These are phyloP conservation scores for Penicillium crustosum DNA, from an alignment of 2,329 filamentous ascomycete species.

Conservation along the genomic window DNA sequence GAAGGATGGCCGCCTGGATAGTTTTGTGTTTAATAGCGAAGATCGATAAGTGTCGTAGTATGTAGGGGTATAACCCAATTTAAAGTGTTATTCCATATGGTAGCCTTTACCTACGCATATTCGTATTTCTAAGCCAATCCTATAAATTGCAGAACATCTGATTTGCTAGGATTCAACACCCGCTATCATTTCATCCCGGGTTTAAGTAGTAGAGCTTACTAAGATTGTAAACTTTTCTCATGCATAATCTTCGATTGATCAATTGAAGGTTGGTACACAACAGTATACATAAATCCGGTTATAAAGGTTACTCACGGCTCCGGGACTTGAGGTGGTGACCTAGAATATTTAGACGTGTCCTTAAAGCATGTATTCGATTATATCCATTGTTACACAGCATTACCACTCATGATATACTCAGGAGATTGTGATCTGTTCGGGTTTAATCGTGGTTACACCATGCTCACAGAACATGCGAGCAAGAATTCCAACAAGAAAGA, in stretches of 20 bases:
- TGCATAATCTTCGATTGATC: not conserved
- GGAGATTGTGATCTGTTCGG: not conserved
- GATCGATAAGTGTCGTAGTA: not conserved
- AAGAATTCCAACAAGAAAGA: not conserved
- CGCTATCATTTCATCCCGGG: not conserved
- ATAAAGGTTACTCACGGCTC: not conserved
- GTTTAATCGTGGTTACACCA: not conserved
- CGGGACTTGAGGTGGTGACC: not conserved
- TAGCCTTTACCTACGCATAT: not conserved
- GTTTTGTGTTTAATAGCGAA: not conserved
- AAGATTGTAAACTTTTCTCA: too few species aligned
- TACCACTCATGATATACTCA: too few species aligned
- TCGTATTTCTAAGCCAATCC: not conserved
- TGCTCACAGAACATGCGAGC: not conserved
- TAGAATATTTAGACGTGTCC: not conserved
- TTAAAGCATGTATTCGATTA: not conserved
- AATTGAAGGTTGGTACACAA: not conserved
- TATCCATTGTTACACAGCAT: not conserved
- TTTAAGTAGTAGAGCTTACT: not conserved
- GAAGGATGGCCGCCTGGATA: not conserved
- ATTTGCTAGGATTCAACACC: not conserved
- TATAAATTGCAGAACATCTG: not conserved
- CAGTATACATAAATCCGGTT: not conserved
- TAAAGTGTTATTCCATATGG: not conserved
- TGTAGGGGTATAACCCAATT: not conserved